Conservation (phyloP, 2,329 filamentous ascomycete genomes). For the Gyromitra esculenta region DNA sequence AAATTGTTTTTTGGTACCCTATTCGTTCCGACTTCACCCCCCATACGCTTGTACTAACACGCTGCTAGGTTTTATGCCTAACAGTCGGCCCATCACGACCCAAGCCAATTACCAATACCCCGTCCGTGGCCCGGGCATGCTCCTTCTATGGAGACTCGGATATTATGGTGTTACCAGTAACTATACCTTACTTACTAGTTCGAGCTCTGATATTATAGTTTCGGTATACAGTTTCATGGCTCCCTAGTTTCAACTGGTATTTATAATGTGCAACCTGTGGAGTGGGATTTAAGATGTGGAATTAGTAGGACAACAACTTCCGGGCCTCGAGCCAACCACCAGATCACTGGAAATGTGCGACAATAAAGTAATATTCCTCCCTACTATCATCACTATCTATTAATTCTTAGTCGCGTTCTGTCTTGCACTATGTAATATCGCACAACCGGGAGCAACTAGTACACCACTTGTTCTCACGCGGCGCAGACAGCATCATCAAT, state of each 20-base stretch:
- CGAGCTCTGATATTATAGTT: background rate
- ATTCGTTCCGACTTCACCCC: too few species aligned
- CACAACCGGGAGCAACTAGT: background rate
- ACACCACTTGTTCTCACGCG: background rate
- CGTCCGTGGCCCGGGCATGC: too few species aligned
- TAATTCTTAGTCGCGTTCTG: background rate
- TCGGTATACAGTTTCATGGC: background rate
- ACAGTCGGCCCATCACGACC: too few species aligned
- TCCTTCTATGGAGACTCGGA: too few species aligned
- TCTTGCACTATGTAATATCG: background rate
- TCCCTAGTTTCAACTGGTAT: background rate
- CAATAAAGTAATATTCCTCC: background rate
- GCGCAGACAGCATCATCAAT: background rate
- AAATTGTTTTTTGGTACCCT: too few species aligned
- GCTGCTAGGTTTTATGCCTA: too few species aligned
- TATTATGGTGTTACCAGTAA: background rate
- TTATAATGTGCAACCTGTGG: background rate
- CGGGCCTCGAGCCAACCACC: background rate
- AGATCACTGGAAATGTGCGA: background rate
- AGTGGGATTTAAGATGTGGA: background rate
- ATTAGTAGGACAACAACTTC: background rate
- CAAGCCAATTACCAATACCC: too few species aligned
- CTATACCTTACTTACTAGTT: background rate
- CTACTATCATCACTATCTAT: background rate
- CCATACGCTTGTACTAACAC: too few species aligned